phyloP scores from a whole-genome alignment of 1,284 basidiomycete genomes.

The Cryptococcus hybrid region DNA sequence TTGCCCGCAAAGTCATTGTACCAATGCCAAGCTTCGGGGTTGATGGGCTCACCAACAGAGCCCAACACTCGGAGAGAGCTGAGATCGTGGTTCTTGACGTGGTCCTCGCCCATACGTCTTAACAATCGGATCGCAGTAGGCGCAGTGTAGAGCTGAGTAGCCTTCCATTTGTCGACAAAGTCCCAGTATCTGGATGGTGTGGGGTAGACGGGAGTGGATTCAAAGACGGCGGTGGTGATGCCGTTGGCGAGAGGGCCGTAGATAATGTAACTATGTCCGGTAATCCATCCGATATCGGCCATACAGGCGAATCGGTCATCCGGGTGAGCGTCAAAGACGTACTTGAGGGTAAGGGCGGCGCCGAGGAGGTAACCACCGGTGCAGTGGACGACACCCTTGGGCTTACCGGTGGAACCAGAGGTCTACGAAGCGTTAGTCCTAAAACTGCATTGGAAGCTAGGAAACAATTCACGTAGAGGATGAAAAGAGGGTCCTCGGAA shows the following conservation, averaged over 20 bases:
- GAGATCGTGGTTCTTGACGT: slow-evolving; percentile 83
- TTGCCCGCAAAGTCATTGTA: slow-evolving; percentile 88
- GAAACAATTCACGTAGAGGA: slow-evolving; percentile 75
- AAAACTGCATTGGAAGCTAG: slow-evolving; percentile 10
- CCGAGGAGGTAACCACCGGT: slow-evolving; percentile 92
- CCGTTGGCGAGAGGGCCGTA: slow-evolving; percentile 90
- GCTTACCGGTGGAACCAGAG: slow-evolving; percentile 93
- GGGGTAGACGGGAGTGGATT: slow-evolving; percentile 96
- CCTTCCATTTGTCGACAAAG: slow-evolving; percentile 85
- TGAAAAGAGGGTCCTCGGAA: slow-evolving; percentile 93
- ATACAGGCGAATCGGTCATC: slow-evolving; percentile 94
- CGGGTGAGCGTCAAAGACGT: slow-evolving; percentile 93
- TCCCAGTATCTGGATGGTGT: slow-evolving; percentile 97
- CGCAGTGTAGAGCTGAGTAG: slow-evolving; percentile 93
- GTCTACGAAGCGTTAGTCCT: slow-evolving; percentile 57
- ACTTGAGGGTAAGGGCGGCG: slow-evolving; percentile 88
- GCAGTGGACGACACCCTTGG: slow-evolving; percentile 95
- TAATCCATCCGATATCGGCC: slow-evolving; percentile 99
- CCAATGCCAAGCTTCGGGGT: slow-evolving; percentile 99
- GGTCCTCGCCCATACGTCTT: slow-evolving; percentile 80
- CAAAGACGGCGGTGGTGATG: slow-evolving; percentile 90
- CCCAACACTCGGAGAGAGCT: slow-evolving; percentile 83
- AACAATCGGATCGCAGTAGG: slow-evolving; percentile 87
- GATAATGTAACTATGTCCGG: slow-evolving; percentile 96
- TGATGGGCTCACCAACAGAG: slow-evolving; percentile 96